Base-by-base conservation (phyloP, 2,329 filamentous ascomycete species). In the Scedosporium aurantiacum region DNA sequence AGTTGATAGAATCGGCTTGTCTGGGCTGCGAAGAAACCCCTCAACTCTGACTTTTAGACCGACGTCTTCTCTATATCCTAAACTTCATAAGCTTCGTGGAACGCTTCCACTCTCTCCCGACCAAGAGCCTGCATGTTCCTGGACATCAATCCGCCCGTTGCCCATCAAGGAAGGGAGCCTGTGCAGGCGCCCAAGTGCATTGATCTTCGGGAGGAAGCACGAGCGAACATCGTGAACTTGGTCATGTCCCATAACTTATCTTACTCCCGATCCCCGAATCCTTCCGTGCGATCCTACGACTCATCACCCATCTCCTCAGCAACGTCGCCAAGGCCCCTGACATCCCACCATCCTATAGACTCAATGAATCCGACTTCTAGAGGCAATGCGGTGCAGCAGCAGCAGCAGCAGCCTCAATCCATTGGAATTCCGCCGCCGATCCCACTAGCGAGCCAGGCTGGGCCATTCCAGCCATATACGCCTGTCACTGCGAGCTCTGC, bases 201-300 rank as follows among this genome's bases (percentile, higher is more conserved):
- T 27, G 23, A 54, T 23, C 23, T 23, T 54, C 18, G 23, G 12
- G 50, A 27, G 23, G 50, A 23, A 23, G 50, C 16, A 5, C 18
- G 50, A 14, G 5, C 12, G 18, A 23, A 23, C 8, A 5, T 14
- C 50, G 18, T 27, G 50, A 27, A 27, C 50, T 54, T 12, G 21
- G 50, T 12, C 50, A 54, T 54, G 50, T 57, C 80, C 68, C 82
- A 85, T 74, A 82, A 78, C 70, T 73, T 78, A 58, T 27, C 50
- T 12, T 85, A 82, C 71, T 74, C 81, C 68, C 82, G 82, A 73
- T 86, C 83, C 62, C 83, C 84, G 63, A 84, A 84, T 71, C 78
- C 76, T 63, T 84, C 82, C 65, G 81, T 79, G 65, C 78, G 79
- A 71, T 85, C 82, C 66, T 86, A 84, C 78, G 82, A 84, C 73